Evolutionary conservation across 2,329 filamentous ascomycete species (phyloP), one percentile per base, ranked within the genome.

Genomic region (Nannizziopsis arthrosporioides): DNA sequence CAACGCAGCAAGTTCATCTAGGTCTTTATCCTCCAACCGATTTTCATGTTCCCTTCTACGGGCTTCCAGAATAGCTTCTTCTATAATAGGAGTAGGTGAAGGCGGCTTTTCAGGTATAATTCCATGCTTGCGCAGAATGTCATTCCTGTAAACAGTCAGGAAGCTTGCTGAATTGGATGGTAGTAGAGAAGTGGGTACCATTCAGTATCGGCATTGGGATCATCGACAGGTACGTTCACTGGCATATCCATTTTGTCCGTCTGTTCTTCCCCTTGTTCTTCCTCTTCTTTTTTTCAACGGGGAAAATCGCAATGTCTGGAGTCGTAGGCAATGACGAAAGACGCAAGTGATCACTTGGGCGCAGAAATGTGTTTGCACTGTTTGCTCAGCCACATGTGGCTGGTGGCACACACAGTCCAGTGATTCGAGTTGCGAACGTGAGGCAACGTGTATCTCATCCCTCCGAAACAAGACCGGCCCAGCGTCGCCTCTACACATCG

Each of bases 101-200:
- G 89, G 88, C 0, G 90, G 88, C 64, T 94, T 96, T 65, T 96
- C 89, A n/a, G 92, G 92, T 53, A 98, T 96, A 56, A 98, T 76
- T 56, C 88, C 87, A 72, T 98, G 88, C 67, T 94, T 93, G 58
- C 92, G 85, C 50, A 98, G 81, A 61, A 98, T 98, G 58, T 98
- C 92, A 65, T 98, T 98, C 89, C 89, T 95, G 56, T 50, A 44
- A 38, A n/a, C 37, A 54, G 53, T 52, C 48, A 49, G 49, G 17
- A 49, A 48, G 56, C 51, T 53, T 35, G 8, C 15, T 31, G 39
- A 27, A 18, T 17, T 46, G 43, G 51, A 12, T 51, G 50, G 34
- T 30, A 45, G 12, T 36, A 43, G 18, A 18, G 15, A 42, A 53
- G 49, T 22, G 55, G 56, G 51, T 71, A 89, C 92, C 92, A 98